phyloP scores from a whole-genome alignment of 129 eudicot genomes.

The Lactuca saligna region DNA sequence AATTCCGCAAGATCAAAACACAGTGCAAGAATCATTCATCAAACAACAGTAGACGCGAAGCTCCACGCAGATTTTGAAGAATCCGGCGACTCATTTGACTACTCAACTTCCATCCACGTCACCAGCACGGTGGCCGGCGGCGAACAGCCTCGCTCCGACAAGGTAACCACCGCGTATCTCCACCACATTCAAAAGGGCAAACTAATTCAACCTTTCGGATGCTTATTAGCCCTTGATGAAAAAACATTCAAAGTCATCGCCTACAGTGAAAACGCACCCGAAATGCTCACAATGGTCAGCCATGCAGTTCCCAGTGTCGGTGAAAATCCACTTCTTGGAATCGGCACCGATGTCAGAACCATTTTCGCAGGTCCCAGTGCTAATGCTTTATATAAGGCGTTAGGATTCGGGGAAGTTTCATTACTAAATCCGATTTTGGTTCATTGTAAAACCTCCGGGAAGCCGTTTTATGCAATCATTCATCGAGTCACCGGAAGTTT shows the following conservation, averaged over 20 bases:
- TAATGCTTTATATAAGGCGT: constrained; percentile 65
- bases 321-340: constrained; percentile 68
- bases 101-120: constrained; percentile 70
- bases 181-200: constrained; percentile 87
- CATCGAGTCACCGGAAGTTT: constrained; percentile 89
- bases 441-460: constrained; percentile 89
- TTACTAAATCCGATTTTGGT: constrained; percentile 82
- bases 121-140: constrained; percentile 29
- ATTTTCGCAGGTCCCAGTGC: constrained; percentile 85
- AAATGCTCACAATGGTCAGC: constrained; percentile 84
- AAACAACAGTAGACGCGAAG: constrained; percentile 85
- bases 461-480: constrained; percentile 84
- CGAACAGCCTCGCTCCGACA: constrained; percentile 50
- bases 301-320: constrained; percentile 88
- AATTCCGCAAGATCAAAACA: constrained; percentile 70
- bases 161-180: constrained; percentile 82
- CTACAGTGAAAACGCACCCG: constrained; percentile 85
- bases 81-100: constrained; percentile 78
- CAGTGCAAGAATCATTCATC: constrained; percentile 72
- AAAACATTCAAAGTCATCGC: constrained; percentile 82
- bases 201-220: constrained; percentile 83
- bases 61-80: constrained; percentile 91
- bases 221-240: constrained; percentile 84
- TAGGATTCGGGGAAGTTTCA: constrained; percentile 85
- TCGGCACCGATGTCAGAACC: constrained; percentile 80